Conservation (phyloP, 148 eudicot genomes). For the Rhododendron griersonianum region DNA sequence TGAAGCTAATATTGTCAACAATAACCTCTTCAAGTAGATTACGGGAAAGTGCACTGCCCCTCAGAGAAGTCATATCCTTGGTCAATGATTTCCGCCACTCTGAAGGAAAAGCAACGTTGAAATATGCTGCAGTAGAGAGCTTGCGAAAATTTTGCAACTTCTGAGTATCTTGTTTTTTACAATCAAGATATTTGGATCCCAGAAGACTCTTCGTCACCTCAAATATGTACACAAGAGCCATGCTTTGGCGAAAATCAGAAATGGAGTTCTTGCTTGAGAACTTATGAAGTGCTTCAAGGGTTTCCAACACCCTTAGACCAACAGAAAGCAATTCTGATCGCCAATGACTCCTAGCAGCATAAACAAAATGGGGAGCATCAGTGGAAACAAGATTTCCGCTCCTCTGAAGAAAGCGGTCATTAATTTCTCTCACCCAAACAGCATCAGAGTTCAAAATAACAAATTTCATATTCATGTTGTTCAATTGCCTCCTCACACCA, state of each 20-base stretch:
- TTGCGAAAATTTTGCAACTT: too few species aligned
- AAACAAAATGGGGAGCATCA: conserved; percentile 17
- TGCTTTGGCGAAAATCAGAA: conserved; percentile 26
- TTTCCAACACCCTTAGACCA: conserved; percentile 40
- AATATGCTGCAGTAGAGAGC: too few species aligned
- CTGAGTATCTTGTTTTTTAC: too few species aligned
- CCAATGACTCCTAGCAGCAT: conserved; percentile 31
- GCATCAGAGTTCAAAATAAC: conserved; percentile 43
- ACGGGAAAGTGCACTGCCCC: too few species aligned
- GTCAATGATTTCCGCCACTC: too few species aligned
- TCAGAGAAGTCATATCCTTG: too few species aligned
- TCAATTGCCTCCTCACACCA: conserved; percentile 34
- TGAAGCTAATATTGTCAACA: too few species aligned
- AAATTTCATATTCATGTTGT: conserved; percentile 11
- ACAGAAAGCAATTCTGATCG: conserved; percentile 35
- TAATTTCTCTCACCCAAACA: conserved; percentile 44
- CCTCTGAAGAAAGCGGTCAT: conserved; percentile 16
- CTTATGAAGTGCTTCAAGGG: conserved; percentile 35
- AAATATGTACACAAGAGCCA: not conserved
- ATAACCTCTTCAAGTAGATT: too few species aligned
- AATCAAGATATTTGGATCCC: too few species aligned
- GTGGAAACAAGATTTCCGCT: conserved; percentile 22
- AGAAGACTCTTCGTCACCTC: too few species aligned
- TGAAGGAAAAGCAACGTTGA: too few species aligned
- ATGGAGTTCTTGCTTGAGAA: not conserved